phyloP scores from a whole-genome alignment of 2,329 filamentous ascomycete species.

The Apiospora arundinis region DNA sequence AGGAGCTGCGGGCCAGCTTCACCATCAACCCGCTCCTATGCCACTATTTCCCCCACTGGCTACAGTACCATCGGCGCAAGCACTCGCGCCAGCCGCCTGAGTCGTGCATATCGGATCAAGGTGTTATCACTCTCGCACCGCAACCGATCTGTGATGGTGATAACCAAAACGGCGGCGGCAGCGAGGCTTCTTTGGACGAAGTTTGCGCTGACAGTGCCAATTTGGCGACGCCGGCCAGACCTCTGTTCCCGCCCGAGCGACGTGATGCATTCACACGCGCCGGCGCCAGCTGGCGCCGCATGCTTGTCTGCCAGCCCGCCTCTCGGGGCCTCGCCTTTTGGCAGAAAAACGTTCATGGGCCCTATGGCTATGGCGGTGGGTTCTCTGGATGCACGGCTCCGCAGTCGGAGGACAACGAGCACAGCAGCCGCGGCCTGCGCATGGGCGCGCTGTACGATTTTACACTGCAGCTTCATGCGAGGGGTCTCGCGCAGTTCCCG shows the following conservation, averaged over 20 bases:
- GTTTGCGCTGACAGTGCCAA: not conserved
- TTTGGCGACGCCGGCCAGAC: not conserved
- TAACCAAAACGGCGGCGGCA: not conserved
- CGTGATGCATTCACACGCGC: not conserved
- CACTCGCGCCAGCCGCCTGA: not conserved
- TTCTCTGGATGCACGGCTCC: not conserved
- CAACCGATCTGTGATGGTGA: not conserved
- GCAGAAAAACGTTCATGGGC: not conserved
- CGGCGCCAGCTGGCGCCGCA: slow-evolving; percentile 9
- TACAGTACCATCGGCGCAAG: not conserved
- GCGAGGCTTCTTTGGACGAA: not conserved
- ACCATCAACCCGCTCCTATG: not conserved
- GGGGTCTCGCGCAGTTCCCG: too few relatives aligned
- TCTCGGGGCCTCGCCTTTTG: not conserved
- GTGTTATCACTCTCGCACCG: not conserved
- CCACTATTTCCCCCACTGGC: not conserved
- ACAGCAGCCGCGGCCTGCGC: not conserved
- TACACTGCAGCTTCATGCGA: not conserved
- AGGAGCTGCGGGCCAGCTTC: not conserved
- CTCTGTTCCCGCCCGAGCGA: not conserved
- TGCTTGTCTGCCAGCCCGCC: slow-evolving; percentile 3
- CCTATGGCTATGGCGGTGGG: too few relatives aligned
- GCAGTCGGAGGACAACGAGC: not conserved
- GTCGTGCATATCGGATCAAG: not conserved
- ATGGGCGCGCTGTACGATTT: not conserved